Base-by-base conservation (phyloP, 306 rosid species). In the Canavalia ensiformis region DNA sequence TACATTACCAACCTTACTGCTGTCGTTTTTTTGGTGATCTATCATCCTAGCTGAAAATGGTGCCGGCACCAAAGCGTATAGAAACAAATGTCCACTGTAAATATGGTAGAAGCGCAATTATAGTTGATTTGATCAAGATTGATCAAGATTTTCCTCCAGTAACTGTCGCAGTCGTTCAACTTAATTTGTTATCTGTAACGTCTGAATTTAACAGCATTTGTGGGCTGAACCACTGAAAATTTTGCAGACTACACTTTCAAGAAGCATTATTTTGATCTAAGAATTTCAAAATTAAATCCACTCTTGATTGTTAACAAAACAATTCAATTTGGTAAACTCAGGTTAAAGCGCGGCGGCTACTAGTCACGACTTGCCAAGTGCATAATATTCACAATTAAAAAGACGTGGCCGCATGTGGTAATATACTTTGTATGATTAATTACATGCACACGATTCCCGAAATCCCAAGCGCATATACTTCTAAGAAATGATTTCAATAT, bases 1-100 rank as follows among this genome's bases (percentile, higher is more conserved):
- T 85, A 72, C 47, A 85, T 72, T 49, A 46, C 33, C 13, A 67
- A 29, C 39, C 33, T 52, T 45, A 62, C 46, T 10, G 59, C 82
- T 30, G 65, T 9, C 42, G 6, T 42, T 72, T 70, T 50, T 58
- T 82, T 66, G 65, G 1, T 62, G 25, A 30, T 68, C 45, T 63
- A 67, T 76, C 67, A 47, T 63, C 58, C 74, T 74, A 62, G 78
- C 68, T 57, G 77, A 58, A 69, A 54, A 75, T 78, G 84, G 84
- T 57, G 73, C 81, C 4, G 3, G 76, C 35, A 49, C 68, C 83
- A 31, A 39, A 47, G 30, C 73, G 29, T 45, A 55, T 29, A 52
- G 10, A 44, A 51, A 74, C 42, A 47, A 25, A 45, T 33, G 12
- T 49, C 67, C 59, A 44, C 25, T 84, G 91, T 90, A 84, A 80